A percentile compares a stretch with the other conserved stretches of the same genome.
Conservation (phyloP, 192 early-diverging fungal species). For the Lunasporangiospora selenospora region DNA sequence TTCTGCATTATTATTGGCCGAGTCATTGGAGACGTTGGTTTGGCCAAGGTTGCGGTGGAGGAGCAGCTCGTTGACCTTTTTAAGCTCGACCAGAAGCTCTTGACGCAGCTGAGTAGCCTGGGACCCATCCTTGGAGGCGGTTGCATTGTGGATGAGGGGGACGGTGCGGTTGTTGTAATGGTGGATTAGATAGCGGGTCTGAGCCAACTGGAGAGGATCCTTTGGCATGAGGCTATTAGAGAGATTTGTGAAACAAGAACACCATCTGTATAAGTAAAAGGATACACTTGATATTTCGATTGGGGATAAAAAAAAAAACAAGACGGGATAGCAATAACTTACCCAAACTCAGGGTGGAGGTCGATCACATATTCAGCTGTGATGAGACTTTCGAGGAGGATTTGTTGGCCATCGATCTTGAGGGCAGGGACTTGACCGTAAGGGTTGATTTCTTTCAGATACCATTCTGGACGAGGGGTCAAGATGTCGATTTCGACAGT, state of each 20-base stretch:
- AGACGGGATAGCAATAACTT: neutral
- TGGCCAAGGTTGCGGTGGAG: neutral
- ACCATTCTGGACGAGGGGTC: slow-evolving; percentile 11
- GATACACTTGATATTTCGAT: neutral
- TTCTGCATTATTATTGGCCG: slow-evolving; percentile 11
- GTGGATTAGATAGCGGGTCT: slow-evolving; percentile 51
- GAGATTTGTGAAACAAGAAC: too few relatives aligned
- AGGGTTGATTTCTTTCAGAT: slow-evolving; percentile 60
- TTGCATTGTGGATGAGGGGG: slow-evolving; percentile 10
- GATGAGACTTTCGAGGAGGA: slow-evolving; percentile 68
- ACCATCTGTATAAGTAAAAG: neutral
- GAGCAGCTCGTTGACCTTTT: slow-evolving; percentile 18
- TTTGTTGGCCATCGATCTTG: slow-evolving; percentile 47
- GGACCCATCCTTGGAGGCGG: slow-evolving; percentile 4
- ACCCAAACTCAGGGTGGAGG: slow-evolving; percentile 56
- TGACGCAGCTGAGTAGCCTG: slow-evolving; percentile 9
- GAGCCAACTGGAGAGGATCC: slow-evolving; percentile 46
- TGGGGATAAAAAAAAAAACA: neutral
- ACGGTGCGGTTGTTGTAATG: slow-evolving; percentile 17
- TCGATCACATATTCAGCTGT: slow-evolving; percentile 69
- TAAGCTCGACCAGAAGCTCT: slow-evolving; percentile 1
- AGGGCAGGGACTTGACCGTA: slow-evolving; percentile 70
- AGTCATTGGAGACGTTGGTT: too few relatives aligned
- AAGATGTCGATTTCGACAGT: slow-evolving; percentile 64
- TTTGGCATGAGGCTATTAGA: slow-evolving; percentile 29